A percentile compares a stretch with the other conserved stretches of the same genome.
Conservation (phyloP, 2,329 filamentous ascomycete species). For the Penicillium hesseltinei region DNA sequence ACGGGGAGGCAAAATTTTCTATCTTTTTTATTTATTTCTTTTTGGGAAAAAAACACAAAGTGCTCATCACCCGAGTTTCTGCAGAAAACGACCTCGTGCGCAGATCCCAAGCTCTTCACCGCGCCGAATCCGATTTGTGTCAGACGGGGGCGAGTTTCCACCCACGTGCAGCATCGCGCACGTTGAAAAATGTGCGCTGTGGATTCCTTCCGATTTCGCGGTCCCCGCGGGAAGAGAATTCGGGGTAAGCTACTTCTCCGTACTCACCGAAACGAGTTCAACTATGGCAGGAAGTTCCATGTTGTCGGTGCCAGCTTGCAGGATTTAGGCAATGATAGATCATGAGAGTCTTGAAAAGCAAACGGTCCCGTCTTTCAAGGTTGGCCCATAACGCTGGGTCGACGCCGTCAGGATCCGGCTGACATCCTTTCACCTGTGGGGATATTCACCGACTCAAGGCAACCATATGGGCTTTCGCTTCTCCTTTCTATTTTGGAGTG, state of each 20-base stretch:
- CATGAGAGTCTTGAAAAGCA: conserved; percentile 10
- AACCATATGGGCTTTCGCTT: background rate
- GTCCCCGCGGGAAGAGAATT: background rate
- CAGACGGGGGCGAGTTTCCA: conserved; percentile 10
- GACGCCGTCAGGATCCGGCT: background rate
- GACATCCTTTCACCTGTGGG: background rate
- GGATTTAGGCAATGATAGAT: conserved; percentile 8
- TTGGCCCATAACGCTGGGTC: background rate
- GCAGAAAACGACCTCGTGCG: conserved; percentile 10
- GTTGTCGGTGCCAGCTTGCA: conserved; percentile 1
- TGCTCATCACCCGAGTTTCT: conserved; percentile 12
- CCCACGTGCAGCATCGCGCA: background rate
- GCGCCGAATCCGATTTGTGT: conserved; percentile 1
- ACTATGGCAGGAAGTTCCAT: conserved; percentile 1
- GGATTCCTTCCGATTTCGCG: background rate
- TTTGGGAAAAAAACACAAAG: too few relatives aligned
- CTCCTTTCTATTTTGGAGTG: background rate
- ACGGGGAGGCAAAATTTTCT: background rate
- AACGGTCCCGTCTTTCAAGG: background rate
- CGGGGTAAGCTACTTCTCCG: background rate
- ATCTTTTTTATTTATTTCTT: too few relatives aligned
- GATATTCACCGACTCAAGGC: too few relatives aligned
- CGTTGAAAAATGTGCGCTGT: background rate
- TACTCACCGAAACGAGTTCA: background rate
- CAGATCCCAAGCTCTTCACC: conserved; percentile 6